Evolutionary conservation across 805 yeast species (phyloP), one percentile per base, ranked within the genome.

Genomic region (Yamadazyma laniorum): DNA sequence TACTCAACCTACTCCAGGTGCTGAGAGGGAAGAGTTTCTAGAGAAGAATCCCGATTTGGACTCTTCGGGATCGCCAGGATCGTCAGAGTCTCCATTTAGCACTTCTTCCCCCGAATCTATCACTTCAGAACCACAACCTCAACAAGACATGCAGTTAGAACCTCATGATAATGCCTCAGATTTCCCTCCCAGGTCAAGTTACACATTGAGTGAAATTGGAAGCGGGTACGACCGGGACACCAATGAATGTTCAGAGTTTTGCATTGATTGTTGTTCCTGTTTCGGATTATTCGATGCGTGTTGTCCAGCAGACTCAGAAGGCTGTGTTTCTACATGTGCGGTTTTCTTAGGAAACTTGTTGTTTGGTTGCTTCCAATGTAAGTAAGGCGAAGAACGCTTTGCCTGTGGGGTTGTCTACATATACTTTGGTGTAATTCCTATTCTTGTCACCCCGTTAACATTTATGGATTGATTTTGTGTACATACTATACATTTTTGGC

Each of bases 171-270:
- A 37, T 14, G 22, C 16, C 11, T 37, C 40, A 17, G 42, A 30
- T 3, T 36, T 35, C 25, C 12, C 32, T 18, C 44, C 34, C 5
- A 37, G 54, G 32, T 49, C 60, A 6, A 48, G 52, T 35, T 35
- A 43, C 11, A 50, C 58, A 9, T 41, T 51, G 29, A 56, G 60
- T 44, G 59, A 57, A 31, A 45, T 32, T 1, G 58, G 53, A 16
- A 62, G 69, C 14, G 74, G 74, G 2, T 67, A 62, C 45, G 61
- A 63, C 6, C 46, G 64, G 39, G 63, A 66, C 1, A 32, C 51
- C 18, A 64, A 66, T 43, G 73, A 68, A 42, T 68, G 74, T 44
- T 48, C 65, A 6, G 72, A 67, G 46, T 67, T 68, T 42, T 65
- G 69, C 44, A 45, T 61, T 34, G 73, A 67, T 34, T 53, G 48